Percentiles rank a stretch among this genome's conserved stretches.
Conservation (phyloP, 106 monocot species). For the Iris macrosiphon region DNA sequence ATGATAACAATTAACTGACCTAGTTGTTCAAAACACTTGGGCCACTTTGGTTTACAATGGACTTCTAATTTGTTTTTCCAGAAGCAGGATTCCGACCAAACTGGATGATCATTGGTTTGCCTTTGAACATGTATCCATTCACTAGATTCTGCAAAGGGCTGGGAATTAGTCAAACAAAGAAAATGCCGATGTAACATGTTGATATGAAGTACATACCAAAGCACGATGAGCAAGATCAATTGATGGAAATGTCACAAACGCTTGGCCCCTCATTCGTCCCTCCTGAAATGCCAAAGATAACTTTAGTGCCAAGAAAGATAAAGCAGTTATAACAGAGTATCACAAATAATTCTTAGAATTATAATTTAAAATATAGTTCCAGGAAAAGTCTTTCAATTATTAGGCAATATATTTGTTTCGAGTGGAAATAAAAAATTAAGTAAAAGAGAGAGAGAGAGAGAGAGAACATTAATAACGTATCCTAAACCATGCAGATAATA, state of each 20-base stretch:
- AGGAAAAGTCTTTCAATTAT: not conserved
- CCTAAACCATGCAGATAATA: too few relatives aligned
- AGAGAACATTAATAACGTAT: too few relatives aligned
- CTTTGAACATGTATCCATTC: conserved; percentile 86
- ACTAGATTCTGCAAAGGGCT: conserved; percentile 76
- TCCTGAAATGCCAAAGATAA: conserved; percentile 50
- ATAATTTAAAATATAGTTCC: not conserved
- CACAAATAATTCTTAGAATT: not conserved
- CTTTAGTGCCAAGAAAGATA: not conserved
- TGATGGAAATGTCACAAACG: conserved; percentile 94
- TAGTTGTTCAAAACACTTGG: too few relatives aligned
- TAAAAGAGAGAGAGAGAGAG: not conserved
- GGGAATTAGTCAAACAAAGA: too few relatives aligned
- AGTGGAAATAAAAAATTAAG: not conserved
- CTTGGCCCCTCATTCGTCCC: conserved; percentile 96
- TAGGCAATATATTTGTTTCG: too few relatives aligned
- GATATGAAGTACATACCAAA: conserved; percentile 56
- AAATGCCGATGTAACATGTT: too few relatives aligned
- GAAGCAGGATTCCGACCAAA: conserved; percentile 83
- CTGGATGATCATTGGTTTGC: conserved; percentile 89
- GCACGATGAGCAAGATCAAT: conserved; percentile 80
- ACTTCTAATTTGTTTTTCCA: conserved; percentile 27
- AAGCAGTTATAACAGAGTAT: not conserved
- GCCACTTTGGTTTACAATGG: not conserved
- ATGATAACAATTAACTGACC: too few relatives aligned